Evolutionary conservation across 371 early-diverging fungal genomes (phyloP), one percentile per base, ranked within the genome.

Genomic region (Nematocida minor): DNA sequence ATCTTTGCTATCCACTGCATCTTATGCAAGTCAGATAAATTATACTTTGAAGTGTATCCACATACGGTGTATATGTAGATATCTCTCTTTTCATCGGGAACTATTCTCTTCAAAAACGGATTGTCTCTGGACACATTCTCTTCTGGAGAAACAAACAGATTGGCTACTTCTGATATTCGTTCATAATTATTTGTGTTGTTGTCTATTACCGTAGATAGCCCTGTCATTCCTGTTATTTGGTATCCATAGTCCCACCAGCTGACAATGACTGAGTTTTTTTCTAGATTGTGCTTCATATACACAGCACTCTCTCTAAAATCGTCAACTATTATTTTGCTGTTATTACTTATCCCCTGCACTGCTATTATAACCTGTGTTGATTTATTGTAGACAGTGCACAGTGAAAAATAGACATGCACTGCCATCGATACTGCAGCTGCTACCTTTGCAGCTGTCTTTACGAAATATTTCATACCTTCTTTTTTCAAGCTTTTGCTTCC

Each of bases 231-330:
- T 0, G 97, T 93, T 80, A 97, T 92, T 87, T 97, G 96, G 85
- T 97, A 97, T 6, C 97, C 97, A 82, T 97, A 97, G 87, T 97
- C 97, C 97, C 97, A 97, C 97, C 97, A 97, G 11, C 94, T 91
- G 87, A 95, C 88, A 79, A 97, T 89, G 86, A 93, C 93, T 80
- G 93, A 92, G 80, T 93, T 90, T 38, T 89, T 87, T 48, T 88
- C 86, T 0, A 96, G 93, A 87, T 97, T 97, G 83, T 94, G 89
- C 64, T 94, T 91, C 55, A 97, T 88, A 95, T 95, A 97, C 83
- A 93, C 94, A 87, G 96, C 96, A 0, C 96, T 95, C 84, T 97
- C 97, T 81, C 97, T 89, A 89, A 96, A 97, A 82, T 97, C 97
- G 74, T 97, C 97, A 81, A 96, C 94, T 77, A 97, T 94, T 69